These are phyloP conservation scores for Pseudogymnoascus sp. DNA, from an alignment of 2,329 filamentous ascomycete genomes.

Conservation along the genomic window DNA sequence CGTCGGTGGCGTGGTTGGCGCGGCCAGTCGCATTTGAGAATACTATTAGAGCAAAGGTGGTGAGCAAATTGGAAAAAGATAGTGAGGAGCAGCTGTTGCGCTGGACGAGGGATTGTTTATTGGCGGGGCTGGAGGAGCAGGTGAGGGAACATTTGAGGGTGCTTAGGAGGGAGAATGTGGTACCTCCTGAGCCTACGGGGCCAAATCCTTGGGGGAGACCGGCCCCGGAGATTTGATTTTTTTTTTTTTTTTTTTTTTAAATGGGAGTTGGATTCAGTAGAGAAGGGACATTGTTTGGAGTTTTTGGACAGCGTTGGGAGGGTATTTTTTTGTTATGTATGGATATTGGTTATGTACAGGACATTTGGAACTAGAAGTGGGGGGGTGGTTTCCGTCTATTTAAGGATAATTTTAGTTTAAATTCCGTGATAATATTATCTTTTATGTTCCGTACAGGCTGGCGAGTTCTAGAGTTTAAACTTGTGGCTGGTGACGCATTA, in stretches of 20 bases:
- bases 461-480: not conserved
- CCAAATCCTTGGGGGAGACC: not conserved
- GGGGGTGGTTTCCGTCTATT: not conserved
- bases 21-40: not conserved
- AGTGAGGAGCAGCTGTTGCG: not conserved
- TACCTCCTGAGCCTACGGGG: not conserved
- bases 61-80: not conserved
- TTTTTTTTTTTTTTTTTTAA: not conserved
- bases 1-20: not conserved
- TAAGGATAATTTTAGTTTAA: not conserved
- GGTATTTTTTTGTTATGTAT: conserved; percentile 10
- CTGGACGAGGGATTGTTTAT: not conserved
- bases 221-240: not conserved
- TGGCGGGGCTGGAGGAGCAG: not conserved
- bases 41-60: not conserved
- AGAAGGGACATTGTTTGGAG: not conserved
- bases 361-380: not conserved
- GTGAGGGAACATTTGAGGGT: not conserved
- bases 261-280: not conserved
- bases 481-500: not conserved
- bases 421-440: not conserved
- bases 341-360: not conserved
- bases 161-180: not conserved
- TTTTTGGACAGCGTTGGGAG: not conserved
- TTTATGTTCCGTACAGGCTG: not conserved